Evolutionary conservation across 169 alveolate species (phyloP).

Genomic region (Cyclospora cayetanensis): DNA sequence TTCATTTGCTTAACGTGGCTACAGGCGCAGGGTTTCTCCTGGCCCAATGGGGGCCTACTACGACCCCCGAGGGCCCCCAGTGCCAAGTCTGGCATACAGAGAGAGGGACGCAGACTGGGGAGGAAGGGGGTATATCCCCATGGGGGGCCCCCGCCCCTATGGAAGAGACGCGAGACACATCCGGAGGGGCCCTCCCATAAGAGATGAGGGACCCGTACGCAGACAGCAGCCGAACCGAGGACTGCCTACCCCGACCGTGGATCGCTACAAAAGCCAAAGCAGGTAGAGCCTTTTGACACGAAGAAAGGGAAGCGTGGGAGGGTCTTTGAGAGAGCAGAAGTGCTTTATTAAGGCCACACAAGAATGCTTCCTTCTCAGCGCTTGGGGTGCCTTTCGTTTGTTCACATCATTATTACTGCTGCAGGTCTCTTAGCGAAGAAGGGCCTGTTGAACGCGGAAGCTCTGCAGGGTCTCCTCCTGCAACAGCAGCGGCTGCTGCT

Average conservation of each 20-base stretch:
- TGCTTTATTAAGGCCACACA: no score
- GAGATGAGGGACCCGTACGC: slow-evolving; percentile 7
- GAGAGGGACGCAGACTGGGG: slow-evolving; percentile 31
- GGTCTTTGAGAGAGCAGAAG: no score
- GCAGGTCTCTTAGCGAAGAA: slow-evolving; percentile 42
- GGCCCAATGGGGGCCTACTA: slow-evolving; percentile 1
- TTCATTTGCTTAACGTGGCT: neutral
- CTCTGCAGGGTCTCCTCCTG: slow-evolving; percentile 36
- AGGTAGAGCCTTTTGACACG: no score
- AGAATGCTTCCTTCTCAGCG: no score
- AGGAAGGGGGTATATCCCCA: neutral
- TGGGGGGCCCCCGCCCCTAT: slow-evolving; percentile 57
- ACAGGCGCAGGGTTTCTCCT: slow-evolving; percentile 40
- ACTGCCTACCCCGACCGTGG: slow-evolving; percentile 21
- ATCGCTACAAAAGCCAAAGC: slow-evolving; percentile 27
- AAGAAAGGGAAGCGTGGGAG: no score
- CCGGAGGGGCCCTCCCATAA: neutral
- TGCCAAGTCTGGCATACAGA: neutral
- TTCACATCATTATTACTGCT: slow-evolving; percentile 29
- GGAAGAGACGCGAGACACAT: neutral
- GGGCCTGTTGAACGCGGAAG: neutral
- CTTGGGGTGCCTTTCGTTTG: neutral
- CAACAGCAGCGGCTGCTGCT: neutral
- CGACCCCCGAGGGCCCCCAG: slow-evolving; percentile 39
- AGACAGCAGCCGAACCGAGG: slow-evolving; percentile 6